phyloP scores from a whole-genome alignment of 495 filamentous ascomycete genomes.

The Aspergillus egyptiacus region DNA sequence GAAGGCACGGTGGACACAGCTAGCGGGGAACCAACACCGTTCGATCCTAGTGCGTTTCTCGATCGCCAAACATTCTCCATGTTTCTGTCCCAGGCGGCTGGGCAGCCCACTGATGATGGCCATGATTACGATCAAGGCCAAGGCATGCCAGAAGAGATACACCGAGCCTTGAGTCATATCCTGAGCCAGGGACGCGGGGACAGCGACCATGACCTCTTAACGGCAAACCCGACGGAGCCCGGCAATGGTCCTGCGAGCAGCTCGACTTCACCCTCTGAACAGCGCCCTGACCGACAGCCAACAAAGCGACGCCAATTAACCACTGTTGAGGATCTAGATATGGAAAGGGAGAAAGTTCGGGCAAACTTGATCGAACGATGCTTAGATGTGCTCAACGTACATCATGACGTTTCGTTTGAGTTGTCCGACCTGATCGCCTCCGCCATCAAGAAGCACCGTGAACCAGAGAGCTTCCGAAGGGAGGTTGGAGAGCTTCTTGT shows the following conservation, averaged over 20 bases:
- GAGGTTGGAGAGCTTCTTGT: slow-evolving; percentile 80
- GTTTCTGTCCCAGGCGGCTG: slow-evolving; percentile 33
- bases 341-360: slow-evolving; percentile 64
- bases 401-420: slow-evolving; percentile 86
- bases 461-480: slow-evolving; percentile 56
- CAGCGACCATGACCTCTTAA: slow-evolving; percentile 23
- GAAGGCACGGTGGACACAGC: slow-evolving; percentile 29
- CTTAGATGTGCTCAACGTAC: slow-evolving; percentile 80
- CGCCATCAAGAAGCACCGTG: slow-evolving; percentile 62
- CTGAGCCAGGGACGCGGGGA: slow-evolving; percentile 29
- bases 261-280: slow-evolving; percentile 20
- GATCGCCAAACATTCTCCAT: slow-evolving; percentile 35
- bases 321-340: slow-evolving; percentile 79
- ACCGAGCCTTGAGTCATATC: slow-evolving; percentile 33
- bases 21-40: slow-evolving; percentile 28
- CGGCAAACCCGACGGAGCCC: slow-evolving; percentile 13
- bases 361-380: slow-evolving; percentile 80
- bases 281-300: slow-evolving; percentile 16
- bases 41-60: slow-evolving; percentile 21
- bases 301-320: slow-evolving; percentile 34
- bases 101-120: slow-evolving; percentile 22
- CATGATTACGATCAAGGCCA: slow-evolving; percentile 17
- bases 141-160: slow-evolving; percentile 25
- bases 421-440: slow-evolving; percentile 78
- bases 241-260: slow-evolving; percentile 11